Base-by-base conservation (phyloP, 1,284 basidiomycete species). In the Trichosporon sp. region DNA sequence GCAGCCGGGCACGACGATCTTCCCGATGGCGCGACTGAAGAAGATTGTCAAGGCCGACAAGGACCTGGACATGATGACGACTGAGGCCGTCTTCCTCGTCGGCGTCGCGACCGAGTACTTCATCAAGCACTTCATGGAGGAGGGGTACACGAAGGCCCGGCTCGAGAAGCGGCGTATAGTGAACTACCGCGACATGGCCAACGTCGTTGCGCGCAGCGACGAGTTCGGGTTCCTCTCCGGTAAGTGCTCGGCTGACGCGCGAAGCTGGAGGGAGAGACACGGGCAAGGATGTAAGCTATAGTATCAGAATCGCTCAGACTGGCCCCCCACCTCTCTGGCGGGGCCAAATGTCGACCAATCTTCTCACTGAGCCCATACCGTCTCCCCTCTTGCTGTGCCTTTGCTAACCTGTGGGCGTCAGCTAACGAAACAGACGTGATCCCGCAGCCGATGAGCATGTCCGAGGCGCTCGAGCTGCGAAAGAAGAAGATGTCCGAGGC, bases 11-110 rank as follows among this genome's bases (percentile, higher is more conserved):
- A 83, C 80, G 34, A 82, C 83, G 3, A 73, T 80, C 5, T 80
- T 84, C 65, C 84, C 84, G 7, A 75, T 81, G 6, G 74, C 79
- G n/a, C 76, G 83, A 34, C 76, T 85, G 12, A 82, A 84, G 73
- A 76, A 77, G 72, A 84, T 85, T 70, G 77, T 84, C 73, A 85
- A 84, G 70, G 82, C 83, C 9, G 85, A 85, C 74, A 81, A 82
- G 70, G 85, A 85, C 23, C 70, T 85, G 68, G 79, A 82, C 56
- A 80, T 82, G 73, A 83, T 83, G 76, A 80, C 75, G 25, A 79
- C 75, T 35, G 85, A 85, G 70, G 84, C 84, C 51, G 74, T 80
- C 5, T 85, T 85, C 65, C 76, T 85, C 71, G 77, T 85, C 29
- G 75, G 81, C 18, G 80, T 83, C 29, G 83, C 83, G 15, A 80